Base-by-base conservation (phyloP, 1,284 basidiomycete species). In the Ceratobasidium sp. region DNA sequence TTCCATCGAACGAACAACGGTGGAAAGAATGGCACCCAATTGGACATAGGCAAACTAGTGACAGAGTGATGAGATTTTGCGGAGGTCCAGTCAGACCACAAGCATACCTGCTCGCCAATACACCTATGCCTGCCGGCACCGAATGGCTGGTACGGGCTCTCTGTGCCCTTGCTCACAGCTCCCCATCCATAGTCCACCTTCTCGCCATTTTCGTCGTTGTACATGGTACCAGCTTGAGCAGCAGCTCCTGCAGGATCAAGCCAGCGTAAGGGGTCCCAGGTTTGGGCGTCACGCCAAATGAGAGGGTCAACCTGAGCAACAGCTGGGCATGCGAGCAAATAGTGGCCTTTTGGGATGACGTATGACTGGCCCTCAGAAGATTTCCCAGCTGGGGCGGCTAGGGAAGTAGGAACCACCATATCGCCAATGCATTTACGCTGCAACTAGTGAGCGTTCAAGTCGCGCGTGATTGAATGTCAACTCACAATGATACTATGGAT, bases 131-230 rank as follows among this genome's bases (percentile, higher is more conserved):
- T 86, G 26, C 96, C 97, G 46, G 97, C 96, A 72, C 97, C 97
- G 78, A 99, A 99, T 1, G 97, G 97, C 79, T 97, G 92, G 80
- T 97, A 98, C 39, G 90, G 89, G 73, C 89, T 92, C 74, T 94
- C 92, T 10, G 94, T 96, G 61, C 94, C 94, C 82, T 96, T 96
- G 81, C 91, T 93, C 52, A 97, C 93, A 77, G 88, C 88, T 65
- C 97, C 97, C 80, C 94, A 99, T 0, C 97, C 97, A 78, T 92
- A 99, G 81, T 98, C 96, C 73, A 97, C 85, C 83, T 94, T 94
- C 80, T 96, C 93, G 62, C 91, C 92, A 36, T 82, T 82, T 76
- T 88, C 89, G 77, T 92, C 92, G 65, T 84, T 81, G 79, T 96
- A 93, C 75, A 85, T 82, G 78, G 88, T 88, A 77, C 89, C 87